Base-by-base conservation (phyloP, 75 land plant genomes). In the Pinus albicaulis region DNA sequence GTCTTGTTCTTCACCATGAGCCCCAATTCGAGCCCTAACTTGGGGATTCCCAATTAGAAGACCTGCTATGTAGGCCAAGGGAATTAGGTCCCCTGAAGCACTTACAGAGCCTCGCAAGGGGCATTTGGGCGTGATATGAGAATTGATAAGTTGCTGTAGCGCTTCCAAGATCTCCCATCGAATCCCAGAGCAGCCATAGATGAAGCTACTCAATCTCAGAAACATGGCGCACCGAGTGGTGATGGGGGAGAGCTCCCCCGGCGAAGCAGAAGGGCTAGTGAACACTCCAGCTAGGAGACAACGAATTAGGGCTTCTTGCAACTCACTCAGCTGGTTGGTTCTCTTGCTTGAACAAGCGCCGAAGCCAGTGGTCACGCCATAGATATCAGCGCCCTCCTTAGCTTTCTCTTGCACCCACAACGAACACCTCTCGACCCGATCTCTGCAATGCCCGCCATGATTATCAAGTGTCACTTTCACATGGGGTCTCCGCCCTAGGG, bases 51-150 rank as follows among this genome's bases (percentile, higher is more conserved):
- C 93, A 0, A 86, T 92, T n/a, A 92, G 64, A 28, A 90, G 55
- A 0, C 92, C 94, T 22, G 92, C 94, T n/a, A 92, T 90, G 79
- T 92, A 92, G 60, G 94, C 85, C 57, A 90, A 72, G n/a, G 92
- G 94, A 19, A 90, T 86, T 16, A 91, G 84, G 72, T 91, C 93
- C 13, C 93, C 93, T 4, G 91, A 90, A 36, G 93, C 89, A 2
- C 85, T 84, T 59, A 90, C 79, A 14, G 92, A 82, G 14, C 92
- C 92, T 36, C 92, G 58, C 12, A 92, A 80, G 0, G 94, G 94
- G 56, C 90, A 68, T 36, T 81, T 81, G 22, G 94, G 94, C 34
- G 86, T 87, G n/a, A 92, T 61, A n/a, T 83, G 78, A 4, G 74
- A 34, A 74, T 90, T 90, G 78, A 92, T 78, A 31, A 92, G 83